Evolutionary conservation across 2,329 filamentous ascomycete species (phyloP).

Genomic region (Coniochaeta sp.): DNA sequence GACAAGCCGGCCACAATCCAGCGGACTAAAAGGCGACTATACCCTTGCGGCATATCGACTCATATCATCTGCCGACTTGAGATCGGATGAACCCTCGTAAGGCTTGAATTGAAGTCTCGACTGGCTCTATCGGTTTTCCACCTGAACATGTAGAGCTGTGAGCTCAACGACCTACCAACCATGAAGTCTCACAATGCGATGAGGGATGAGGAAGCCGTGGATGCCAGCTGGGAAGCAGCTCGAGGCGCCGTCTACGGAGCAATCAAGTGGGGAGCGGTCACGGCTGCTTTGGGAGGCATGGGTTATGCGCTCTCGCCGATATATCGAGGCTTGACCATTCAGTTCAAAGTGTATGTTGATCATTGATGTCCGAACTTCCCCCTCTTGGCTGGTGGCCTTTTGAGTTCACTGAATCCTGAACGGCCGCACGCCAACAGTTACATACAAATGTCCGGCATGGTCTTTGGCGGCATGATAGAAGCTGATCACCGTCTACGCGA

Average conservation of each 20-base stretch:
- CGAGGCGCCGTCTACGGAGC: slow-evolving; percentile 61
- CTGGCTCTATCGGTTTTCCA: neutral
- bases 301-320: slow-evolving; percentile 62
- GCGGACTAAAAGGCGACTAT: neutral
- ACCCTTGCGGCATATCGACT: neutral
- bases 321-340: slow-evolving; percentile 64
- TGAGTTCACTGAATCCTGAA: neutral
- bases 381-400: neutral
- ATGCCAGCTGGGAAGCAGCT: slow-evolving; percentile 65
- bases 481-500: slow-evolving; percentile 61
- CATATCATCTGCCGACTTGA: neutral
- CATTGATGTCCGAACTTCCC: neutral
- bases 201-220: slow-evolving; percentile 58
- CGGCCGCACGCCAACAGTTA: slow-evolving; percentile 43
- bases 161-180: slow-evolving; percentile 10
- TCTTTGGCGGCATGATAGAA: slow-evolving; percentile 69
- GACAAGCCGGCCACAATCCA: neutral
- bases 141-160: neutral
- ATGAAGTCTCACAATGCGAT: slow-evolving; percentile 41
- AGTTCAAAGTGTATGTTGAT: slow-evolving; percentile 65
- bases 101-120: neutral
- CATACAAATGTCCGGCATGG: slow-evolving; percentile 80
- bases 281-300: slow-evolving; percentile 52
- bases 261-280: slow-evolving; percentile 64
- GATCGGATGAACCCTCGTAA: neutral